phyloP scores from a whole-genome alignment of 495 filamentous ascomycete species.

The Aspergillus carlsbadensis region DNA sequence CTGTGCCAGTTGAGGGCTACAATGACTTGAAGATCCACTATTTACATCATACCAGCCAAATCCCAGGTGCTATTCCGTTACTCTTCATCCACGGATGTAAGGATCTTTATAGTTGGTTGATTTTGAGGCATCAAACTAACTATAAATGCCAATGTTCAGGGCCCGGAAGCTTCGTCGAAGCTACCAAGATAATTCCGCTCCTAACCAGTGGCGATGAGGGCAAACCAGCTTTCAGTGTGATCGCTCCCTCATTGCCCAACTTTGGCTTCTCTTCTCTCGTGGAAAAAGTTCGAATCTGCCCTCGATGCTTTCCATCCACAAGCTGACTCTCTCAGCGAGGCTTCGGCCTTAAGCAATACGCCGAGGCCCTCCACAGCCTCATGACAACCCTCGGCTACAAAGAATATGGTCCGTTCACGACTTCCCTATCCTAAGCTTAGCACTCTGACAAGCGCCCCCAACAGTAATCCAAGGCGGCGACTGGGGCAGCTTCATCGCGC shows the following conservation, averaged over 20 bases:
- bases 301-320: neutral
- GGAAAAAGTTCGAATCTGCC: conserved; percentile 36
- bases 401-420: conserved; percentile 36
- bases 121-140: neutral
- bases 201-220: conserved; percentile 45
- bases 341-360: conserved; percentile 43
- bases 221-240: conserved; percentile 62
- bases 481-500: conserved; percentile 47
- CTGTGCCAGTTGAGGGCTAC: conserved; percentile 35
- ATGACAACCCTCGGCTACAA: conserved; percentile 45
- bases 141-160: conserved; percentile 33
- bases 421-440: neutral
- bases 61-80: conserved; percentile 53
- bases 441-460: neutral
- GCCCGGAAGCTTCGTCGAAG: conserved; percentile 70
- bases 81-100: conserved; percentile 63
- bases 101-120: neutral
- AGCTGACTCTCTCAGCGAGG: conserved; percentile 26
- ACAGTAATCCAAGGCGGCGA: conserved; percentile 51
- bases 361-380: conserved; percentile 41
- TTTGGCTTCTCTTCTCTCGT: conserved; percentile 64
- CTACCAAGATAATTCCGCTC: conserved; percentile 58
- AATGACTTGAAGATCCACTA: conserved; percentile 44
- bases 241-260: conserved; percentile 71
- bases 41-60: conserved; percentile 54